phyloP scores from a whole-genome alignment of 2,329 filamentous ascomycete species.

The Colletotrichum sp. region DNA sequence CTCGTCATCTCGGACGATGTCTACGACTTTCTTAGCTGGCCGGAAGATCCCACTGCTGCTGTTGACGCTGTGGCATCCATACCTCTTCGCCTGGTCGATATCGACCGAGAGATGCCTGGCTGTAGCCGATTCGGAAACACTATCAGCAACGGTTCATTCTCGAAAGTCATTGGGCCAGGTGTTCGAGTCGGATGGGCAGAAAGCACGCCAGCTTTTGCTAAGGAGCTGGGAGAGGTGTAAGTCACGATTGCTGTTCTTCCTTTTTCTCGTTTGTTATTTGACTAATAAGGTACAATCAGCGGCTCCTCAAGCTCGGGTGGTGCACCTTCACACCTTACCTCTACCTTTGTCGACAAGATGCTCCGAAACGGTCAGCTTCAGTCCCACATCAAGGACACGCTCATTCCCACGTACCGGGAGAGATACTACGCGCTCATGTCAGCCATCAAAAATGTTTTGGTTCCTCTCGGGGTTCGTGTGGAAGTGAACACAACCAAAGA shows the following conservation, averaged over 20 bases:
- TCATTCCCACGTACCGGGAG: slow-evolving; percentile 24
- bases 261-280: fast-evolving
- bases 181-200: slow-evolving; percentile 87
- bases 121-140: slow-evolving; percentile 73
- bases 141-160: slow-evolving; percentile 89
- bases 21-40: slow-evolving; percentile 90
- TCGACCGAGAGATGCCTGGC: slow-evolving; percentile 70
- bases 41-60: slow-evolving; percentile 29
- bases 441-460: slow-evolving; percentile 21
- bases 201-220: slow-evolving; percentile 59
- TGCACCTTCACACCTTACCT: slow-evolving; percentile 29
- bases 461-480: not conserved
- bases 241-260: slow-evolving; percentile 33
- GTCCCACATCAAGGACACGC: slow-evolving; percentile 19
- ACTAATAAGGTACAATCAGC: not conserved
- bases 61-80: slow-evolving; percentile 41
- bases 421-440: slow-evolving; percentile 22
- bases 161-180: slow-evolving; percentile 84
- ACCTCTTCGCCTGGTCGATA: slow-evolving; percentile 78
- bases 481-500: not conserved
- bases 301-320: not conserved
- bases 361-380: slow-evolving; percentile 22
- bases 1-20: slow-evolving; percentile 88
- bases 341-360: slow-evolving; percentile 21
- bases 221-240: slow-evolving; percentile 57